A percentile compares a stretch with the other conserved stretches of the same genome.
Evolutionary conservation across 306 rosid species (phyloP).

Genomic region (Gillenia trifoliata): DNA sequence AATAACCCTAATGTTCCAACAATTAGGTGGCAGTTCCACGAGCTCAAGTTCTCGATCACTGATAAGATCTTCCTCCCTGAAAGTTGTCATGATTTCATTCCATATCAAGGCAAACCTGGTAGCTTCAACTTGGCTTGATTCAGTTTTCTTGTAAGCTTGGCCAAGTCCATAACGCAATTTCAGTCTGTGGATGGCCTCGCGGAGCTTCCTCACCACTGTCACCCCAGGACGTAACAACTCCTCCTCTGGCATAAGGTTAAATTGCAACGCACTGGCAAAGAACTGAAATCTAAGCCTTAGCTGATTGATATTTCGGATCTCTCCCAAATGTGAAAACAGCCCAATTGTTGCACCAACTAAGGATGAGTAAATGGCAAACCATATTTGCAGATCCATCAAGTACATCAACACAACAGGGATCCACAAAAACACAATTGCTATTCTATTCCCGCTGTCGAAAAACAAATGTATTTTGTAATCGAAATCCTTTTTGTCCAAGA

Average conservation of each 20-base stretch:
- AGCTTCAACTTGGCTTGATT: slow-evolving; percentile 75
- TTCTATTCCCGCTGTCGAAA: slow-evolving; percentile 57
- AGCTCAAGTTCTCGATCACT: slow-evolving; percentile 75
- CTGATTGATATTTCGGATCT: slow-evolving; percentile 71
- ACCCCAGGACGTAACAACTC: slow-evolving; percentile 24
- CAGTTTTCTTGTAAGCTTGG: slow-evolving; percentile 57
- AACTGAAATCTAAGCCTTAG: slow-evolving; percentile 90
- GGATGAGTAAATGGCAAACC: slow-evolving; percentile 82
- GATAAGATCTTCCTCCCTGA: slow-evolving; percentile 95
- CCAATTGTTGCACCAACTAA: slow-evolving; percentile 57
- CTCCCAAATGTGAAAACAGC: slow-evolving; percentile 89
- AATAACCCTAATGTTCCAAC: slow-evolving; percentile 78
- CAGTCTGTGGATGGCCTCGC: slow-evolving; percentile 70
- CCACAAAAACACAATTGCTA: slow-evolving; percentile 69
- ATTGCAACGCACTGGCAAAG: slow-evolving; percentile 87
- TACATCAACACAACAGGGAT: slow-evolving; percentile 72
- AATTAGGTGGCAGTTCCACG: slow-evolving; percentile 74
- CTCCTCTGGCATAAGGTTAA: slow-evolving; percentile 81
- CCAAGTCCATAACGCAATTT: slow-evolving; percentile 86
- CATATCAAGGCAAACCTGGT: slow-evolving; percentile 90
- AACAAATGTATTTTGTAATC: slow-evolving; percentile 66
- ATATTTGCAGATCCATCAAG: slow-evolving; percentile 92
- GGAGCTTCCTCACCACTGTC: slow-evolving; percentile 64
- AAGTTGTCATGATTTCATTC: slow-evolving; percentile 81
- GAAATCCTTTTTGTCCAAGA: slow-evolving; percentile 35